These are phyloP conservation scores for Termitomyces bulborhizus DNA, from an alignment of 768 basidiomycete species.

Conservation along the genomic window DNA sequence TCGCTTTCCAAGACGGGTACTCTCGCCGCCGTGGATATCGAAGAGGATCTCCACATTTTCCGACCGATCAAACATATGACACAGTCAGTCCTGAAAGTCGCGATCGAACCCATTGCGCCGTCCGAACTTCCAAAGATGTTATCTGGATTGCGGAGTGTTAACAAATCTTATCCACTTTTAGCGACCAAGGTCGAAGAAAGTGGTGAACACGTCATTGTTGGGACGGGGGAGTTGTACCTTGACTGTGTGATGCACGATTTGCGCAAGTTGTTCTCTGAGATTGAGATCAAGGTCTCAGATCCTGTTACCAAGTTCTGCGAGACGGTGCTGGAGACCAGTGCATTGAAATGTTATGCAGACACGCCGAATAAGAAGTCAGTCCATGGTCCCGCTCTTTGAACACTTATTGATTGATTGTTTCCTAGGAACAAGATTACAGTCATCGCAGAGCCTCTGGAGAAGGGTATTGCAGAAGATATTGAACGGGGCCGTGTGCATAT, in stretches of 20 bases:
- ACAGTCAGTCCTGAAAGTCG: slow-evolving; percentile 93
- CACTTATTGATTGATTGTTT: neutral
- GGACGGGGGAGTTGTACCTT: slow-evolving; percentile 94
- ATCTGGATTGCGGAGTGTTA: slow-evolving; percentile 91
- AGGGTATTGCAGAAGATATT: slow-evolving; percentile 94
- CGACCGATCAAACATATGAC: slow-evolving; percentile 95
- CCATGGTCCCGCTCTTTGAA: neutral
- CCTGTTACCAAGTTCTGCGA: slow-evolving; percentile 98
- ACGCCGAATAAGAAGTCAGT: slow-evolving; percentile 97
- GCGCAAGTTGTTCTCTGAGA: slow-evolving; percentile 87
- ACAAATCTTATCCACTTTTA: slow-evolving; percentile 94
- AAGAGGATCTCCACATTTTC: slow-evolving; percentile 93
- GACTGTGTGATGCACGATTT: slow-evolving; percentile 98
- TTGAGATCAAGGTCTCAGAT: slow-evolving; percentile 99
- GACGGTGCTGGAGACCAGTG: slow-evolving; percentile 96
- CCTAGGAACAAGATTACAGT: slow-evolving; percentile 94
- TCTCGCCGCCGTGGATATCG: slow-evolving; percentile 60
- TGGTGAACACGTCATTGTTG: slow-evolving; percentile 95
- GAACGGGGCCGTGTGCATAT: slow-evolving; percentile 91
- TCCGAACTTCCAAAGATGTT: slow-evolving; percentile 99
- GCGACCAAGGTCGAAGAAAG: slow-evolving; percentile 97
- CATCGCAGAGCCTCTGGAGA: slow-evolving; percentile 97
- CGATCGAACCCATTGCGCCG: slow-evolving; percentile 96
- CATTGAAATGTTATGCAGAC: slow-evolving; percentile 97
- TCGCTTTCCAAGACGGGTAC: slow-evolving; percentile 97